A percentile compares a stretch with the other conserved stretches of the same genome.
phyloP scores from a whole-genome alignment of 257 asterid species.

The Capsicum pubescens region DNA sequence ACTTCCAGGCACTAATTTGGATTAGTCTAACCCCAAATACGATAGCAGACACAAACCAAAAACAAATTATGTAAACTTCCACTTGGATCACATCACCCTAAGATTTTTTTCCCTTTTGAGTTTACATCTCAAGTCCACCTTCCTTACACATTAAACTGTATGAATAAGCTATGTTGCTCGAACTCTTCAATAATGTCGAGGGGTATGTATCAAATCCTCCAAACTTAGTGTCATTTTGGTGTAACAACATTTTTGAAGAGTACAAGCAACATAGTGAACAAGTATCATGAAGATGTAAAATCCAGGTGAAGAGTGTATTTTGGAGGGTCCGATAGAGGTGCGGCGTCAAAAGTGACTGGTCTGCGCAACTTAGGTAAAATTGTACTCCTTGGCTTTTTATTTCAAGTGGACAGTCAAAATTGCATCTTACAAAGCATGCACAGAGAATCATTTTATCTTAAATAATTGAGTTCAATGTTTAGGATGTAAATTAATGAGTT shows the following conservation, averaged over 20 bases:
- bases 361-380: not conserved
- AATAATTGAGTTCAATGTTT: constrained; percentile 19
- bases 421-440: not conserved
- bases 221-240: too few relatives aligned
- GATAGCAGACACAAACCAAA: not conserved
- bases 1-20: not conserved
- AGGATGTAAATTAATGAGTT: not conserved
- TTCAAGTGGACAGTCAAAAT: not conserved
- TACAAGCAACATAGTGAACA: not conserved
- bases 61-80: not conserved
- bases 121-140: not conserved
- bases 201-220: too few relatives aligned
- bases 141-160: not conserved
- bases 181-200: too few relatives aligned
- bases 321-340: too few relatives aligned
- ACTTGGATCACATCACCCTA: not conserved
- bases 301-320: too few relatives aligned
- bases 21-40: not conserved
- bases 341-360: too few relatives aligned
- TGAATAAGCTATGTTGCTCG: not conserved
- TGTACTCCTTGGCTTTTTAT: not conserved
- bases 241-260: too few relatives aligned
- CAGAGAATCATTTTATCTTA: not conserved
- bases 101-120: not conserved
- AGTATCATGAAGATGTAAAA: not conserved